Evolutionary conservation across 116 monocot genomes (phyloP), one percentile per base, ranked within the genome.

Genomic region (Zostera marina): DNA sequence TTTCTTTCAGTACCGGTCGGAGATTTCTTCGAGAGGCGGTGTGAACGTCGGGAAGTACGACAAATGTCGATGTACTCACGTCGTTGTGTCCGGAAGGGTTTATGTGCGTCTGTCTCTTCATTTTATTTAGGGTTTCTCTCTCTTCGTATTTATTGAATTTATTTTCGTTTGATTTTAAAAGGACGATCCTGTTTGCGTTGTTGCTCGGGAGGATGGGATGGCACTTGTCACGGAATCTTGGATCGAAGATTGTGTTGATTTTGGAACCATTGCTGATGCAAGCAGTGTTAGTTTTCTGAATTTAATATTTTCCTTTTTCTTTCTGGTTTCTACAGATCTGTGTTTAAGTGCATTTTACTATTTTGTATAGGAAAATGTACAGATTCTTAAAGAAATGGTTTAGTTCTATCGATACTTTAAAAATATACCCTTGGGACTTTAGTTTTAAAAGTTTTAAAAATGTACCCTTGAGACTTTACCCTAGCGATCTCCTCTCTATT

Each of bases 181-280:
- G 99, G 99, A 91, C 55, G 87, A 91, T 70, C 91, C 83, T 23
- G 60, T 83, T 3, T 91, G 99, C 61, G 73, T 81, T 64, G 72
- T 71, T 41, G 91, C 99, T 46, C 76, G 87, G 58, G 52, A 77
- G 22, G 75, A 99, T 63, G 84, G 99, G 45, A 91, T 75, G 61
- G 52, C 52, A 1, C 68, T 99, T 20, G 87, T 99, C 22, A 91
- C 83, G 2, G 84, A 87, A 41, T 19, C 77, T 63, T 99, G 91
- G 99, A 66, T 99, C 47, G 91, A 99, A 45, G 87, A 87, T 44
- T 65, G 83, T 24, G 41, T 91, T 58, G 77, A 79, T 44, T 72
- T 75, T 24, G 81, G 73, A 15, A 62, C 60, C n/a, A 67, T 79
- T 2, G 99, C 70, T 4, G 83, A 91, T 72, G 65, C 78, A 10